Conservation (phyloP, 1,139 yeast species). For the Entelexis paramagnoliae region DNA sequence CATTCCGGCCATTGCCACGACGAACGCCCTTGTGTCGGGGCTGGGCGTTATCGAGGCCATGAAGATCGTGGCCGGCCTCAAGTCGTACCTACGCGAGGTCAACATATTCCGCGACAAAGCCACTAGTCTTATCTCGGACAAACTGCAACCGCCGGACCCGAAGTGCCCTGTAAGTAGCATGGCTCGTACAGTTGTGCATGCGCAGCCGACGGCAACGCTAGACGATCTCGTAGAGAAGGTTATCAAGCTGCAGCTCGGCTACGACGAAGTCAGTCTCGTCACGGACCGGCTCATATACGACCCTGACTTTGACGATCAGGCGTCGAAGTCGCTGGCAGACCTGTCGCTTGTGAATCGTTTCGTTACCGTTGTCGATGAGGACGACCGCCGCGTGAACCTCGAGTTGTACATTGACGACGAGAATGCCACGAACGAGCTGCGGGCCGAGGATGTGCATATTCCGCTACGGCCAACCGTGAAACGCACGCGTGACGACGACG, state of each 20-base stretch:
- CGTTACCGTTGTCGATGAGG: slow-evolving; percentile 67
- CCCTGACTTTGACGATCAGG: slow-evolving; percentile 77
- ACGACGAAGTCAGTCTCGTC: slow-evolving; percentile 52
- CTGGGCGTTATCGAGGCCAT: slow-evolving; percentile 66
- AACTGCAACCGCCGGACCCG: slow-evolving; percentile 50
- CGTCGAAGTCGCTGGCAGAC: slow-evolving; percentile 40
- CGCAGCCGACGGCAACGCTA: slow-evolving; percentile 31
- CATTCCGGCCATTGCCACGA: slow-evolving; percentile 96
- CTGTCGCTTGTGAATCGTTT: slow-evolving; percentile 48
- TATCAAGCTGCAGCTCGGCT: slow-evolving; percentile 43
- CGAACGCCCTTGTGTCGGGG: slow-evolving; percentile 92
- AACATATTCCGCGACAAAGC: slow-evolving; percentile 58
- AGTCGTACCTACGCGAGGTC: slow-evolving; percentile 35
- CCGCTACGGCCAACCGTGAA: slow-evolving; percentile 23
- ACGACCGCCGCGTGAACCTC: slow-evolving; percentile 44
- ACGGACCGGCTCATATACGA: slow-evolving; percentile 68
- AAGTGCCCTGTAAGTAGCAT: slow-evolving; percentile 66
- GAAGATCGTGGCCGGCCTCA: slow-evolving; percentile 37
- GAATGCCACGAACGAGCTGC: slow-evolving; percentile 2
- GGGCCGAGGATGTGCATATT: slow-evolving; percentile 18
- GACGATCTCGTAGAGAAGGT: slow-evolving; percentile 38
- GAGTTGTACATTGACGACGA: slow-evolving; percentile 47
- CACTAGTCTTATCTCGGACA: slow-evolving; percentile 57
- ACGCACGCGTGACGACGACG: slow-evolving; percentile 23
- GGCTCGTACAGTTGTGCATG: slow-evolving; percentile 42